Evolutionary conservation across 2,329 filamentous ascomycete species (phyloP), one percentile per base, ranked within the genome.

Genomic region (Sporothrix humicola): DNA sequence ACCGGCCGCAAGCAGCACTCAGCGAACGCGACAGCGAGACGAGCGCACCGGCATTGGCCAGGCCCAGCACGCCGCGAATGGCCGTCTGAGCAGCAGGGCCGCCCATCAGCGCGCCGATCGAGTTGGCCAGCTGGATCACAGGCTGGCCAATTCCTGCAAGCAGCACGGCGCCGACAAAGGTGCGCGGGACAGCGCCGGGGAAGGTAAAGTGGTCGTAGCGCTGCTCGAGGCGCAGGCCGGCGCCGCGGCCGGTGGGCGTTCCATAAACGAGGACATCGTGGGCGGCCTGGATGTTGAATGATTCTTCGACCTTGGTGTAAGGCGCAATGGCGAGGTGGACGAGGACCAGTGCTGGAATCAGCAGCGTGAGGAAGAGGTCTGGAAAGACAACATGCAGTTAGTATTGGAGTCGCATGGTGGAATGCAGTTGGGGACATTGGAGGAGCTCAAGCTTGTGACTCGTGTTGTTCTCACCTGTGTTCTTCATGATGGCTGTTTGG

Each of bases 221-320:
- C 3, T 85, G 79, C 17, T 85, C 85, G 17, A 96, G 83, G 54
- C 85, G 87, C 13, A 85, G 80, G 70, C 84, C 79, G 17, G 87
- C 80, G 77, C 91, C 85, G 23, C 82, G 80, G 31, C 76, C 75
- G 0, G 85, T 87, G 0, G 93, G 93, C 0, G 93, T 89, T 31
- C 94, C 94, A 80, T 96, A 94, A 52, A 88, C 87, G 74, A 97
- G 82, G 50, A 99, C 92, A 81, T 99, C 96, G 82, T 98, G 96
- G 2, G 91, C 88, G 6, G 96, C 96, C 82, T 99, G 96, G 74
- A 98, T 90, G 81, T 97, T 97, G 88, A 99, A 98, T 0, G 95
- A 98, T 82, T 99, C 96, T 82, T 99, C 96, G 74, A 99, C 96
- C 82, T 99, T 99, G 73, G 95, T 98, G 84, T 97, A 95, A 0